Base-by-base conservation (phyloP, 2,329 filamentous ascomycete species). In the Trichoderma oligosporum region DNA sequence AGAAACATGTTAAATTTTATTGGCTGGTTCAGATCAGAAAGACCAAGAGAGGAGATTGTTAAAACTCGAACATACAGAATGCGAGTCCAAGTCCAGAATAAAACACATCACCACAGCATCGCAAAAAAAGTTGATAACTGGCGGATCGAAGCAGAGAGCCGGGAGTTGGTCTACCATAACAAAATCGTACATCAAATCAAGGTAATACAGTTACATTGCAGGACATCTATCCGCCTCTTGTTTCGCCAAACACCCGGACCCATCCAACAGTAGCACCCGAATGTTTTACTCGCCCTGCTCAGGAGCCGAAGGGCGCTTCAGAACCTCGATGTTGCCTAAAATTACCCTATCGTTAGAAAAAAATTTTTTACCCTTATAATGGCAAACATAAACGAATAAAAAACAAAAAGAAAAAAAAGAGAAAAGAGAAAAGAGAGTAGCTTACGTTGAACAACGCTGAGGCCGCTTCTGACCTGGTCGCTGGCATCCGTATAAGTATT, bases 401-500 rank as follows among this genome's bases (percentile, higher is more conserved):
- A 9, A 6, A 0, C 3, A 3, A 4, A 7, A 16, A 8, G 22
- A 14, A 36, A 29, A 22, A n/a, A 11, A 7, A 20, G 4, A 11
- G 14, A 38, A 20, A 20, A 14, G 12, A 4, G 35, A 29, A 60
- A 31, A 39, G 38, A 36, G 25, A n/a, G 20, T 5, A 20, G 80
- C 89, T 68, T 84, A 96, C 93, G 86, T 76, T 96, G 91, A 49
- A 87, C 73, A 66, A 97, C 78, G 73, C 78, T 92, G 67, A 97
- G 71, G 48, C 76, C 69, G 55, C 73, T 82, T 64, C 78, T 79
- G 65, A 76, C 82, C 73, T 86, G 86, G 70, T 89, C 89, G 45
- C 94, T 88, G 57, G 77, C 70, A 64, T 88, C 85, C 64, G 87
- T 82, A 70, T 84, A 93, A 42, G 73, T 77, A 64, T 75, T 79